phyloP scores from a whole-genome alignment of 192 early-diverging fungal genomes.

The Powellomyces hirtus region DNA sequence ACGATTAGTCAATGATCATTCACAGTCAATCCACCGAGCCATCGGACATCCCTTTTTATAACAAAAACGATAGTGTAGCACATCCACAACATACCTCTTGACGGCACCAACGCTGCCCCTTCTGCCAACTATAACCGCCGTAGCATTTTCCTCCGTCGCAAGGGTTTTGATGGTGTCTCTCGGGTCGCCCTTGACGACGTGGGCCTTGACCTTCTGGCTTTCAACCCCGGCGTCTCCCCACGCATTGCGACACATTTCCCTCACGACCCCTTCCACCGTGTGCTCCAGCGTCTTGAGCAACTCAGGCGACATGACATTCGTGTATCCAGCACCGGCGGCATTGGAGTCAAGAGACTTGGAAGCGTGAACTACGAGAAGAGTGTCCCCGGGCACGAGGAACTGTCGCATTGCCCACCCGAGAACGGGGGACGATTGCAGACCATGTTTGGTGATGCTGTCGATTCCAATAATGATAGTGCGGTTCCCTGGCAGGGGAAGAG shows the following conservation, averaged over 20 bases:
- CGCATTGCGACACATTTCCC: slow-evolving; percentile 4
- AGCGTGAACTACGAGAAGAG: slow-evolving; percentile 20
- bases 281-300: slow-evolving; percentile 11
- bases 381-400: slow-evolving; percentile 20
- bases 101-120: slow-evolving; percentile 26
- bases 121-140: slow-evolving; percentile 25
- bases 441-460: slow-evolving; percentile 21
- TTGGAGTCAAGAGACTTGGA: slow-evolving; percentile 17
- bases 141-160: background rate
- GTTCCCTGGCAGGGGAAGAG: slow-evolving; percentile 16
- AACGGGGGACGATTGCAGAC: slow-evolving; percentile 22
- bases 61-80: too few relatives aligned
- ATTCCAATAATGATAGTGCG: slow-evolving; percentile 24
- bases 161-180: slow-evolving; percentile 21
- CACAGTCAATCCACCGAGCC: too few relatives aligned
- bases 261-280: slow-evolving; percentile 2
- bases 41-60: background rate
- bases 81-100: slow-evolving; percentile 28
- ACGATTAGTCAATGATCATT: too few relatives aligned
- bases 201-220: slow-evolving; percentile 3
- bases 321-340: background rate
- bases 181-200: slow-evolving; percentile 26
- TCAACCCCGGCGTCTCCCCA: background rate
- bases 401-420: slow-evolving; percentile 24
- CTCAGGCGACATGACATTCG: slow-evolving; percentile 16